These are phyloP conservation scores for Pulicaria dysenterica DNA, from an alignment of 129 eudicot genomes.

Conservation along the genomic window DNA sequence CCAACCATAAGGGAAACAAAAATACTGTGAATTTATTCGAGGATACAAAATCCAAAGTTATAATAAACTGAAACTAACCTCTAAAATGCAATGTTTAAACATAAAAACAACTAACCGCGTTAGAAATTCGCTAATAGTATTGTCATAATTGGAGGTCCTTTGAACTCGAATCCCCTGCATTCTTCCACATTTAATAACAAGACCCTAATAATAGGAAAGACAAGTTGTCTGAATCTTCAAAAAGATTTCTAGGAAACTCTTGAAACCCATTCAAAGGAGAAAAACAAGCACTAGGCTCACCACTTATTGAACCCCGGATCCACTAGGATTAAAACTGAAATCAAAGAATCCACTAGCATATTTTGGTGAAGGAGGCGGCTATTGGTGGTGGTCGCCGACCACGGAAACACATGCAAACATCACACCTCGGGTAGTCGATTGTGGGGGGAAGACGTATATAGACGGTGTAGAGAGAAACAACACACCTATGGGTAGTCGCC, in stretches of 20 bases:
- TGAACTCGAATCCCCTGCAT: conserved; percentile 54
- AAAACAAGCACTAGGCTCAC: conserved; percentile 53
- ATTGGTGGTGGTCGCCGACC: too few species aligned
- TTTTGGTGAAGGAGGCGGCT: too few species aligned
- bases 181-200: conserved; percentile 49
- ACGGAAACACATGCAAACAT: too few species aligned
- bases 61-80: not conserved
- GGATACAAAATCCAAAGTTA: conserved; percentile 20
- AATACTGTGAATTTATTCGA: conserved; percentile 26
- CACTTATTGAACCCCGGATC: conserved; percentile 28
- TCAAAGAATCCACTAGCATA: conserved; percentile 50
- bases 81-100: conserved; percentile 22
- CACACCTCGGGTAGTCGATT: too few species aligned
- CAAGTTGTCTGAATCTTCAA: conserved; percentile 68
- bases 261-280: conserved; percentile 68
- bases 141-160: conserved; percentile 43
- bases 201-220: conserved; percentile 61
- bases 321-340: conserved; percentile 51
- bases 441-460: too few species aligned
- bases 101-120: conserved; percentile 22
- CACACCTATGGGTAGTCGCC: too few species aligned
- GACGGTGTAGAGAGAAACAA: too few species aligned
- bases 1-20: not conserved
- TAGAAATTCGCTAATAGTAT: not conserved
- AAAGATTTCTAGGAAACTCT: conserved; percentile 71